Base-by-base conservation (phyloP, 139 green algal species). In the Asterochloris sp. region DNA sequence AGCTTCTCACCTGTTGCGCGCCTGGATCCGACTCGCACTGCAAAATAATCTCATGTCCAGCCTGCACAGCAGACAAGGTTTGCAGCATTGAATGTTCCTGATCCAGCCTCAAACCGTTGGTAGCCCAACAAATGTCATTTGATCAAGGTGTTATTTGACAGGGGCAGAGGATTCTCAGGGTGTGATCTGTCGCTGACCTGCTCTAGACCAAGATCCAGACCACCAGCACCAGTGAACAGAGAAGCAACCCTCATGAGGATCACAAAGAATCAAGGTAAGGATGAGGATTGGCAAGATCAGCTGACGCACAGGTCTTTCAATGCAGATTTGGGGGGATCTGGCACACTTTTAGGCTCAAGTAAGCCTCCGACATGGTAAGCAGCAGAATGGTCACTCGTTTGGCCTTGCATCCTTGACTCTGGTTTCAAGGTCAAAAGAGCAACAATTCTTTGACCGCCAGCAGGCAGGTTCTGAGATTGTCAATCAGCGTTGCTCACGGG, bases 41-140 rank as follows among this genome's bases (percentile, higher is more conserved):
- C 67, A 98, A 60, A 15, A 98, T 91, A 21, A 97, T 88, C 81
- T 96, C 88, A 73, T 97, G 94, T 0, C 94, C 94, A 24, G 92
- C 91, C 92, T 96, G 85, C 69, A 85, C 13, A 15, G 61, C 24
- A 79, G 1, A 12, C 67, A 66, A 2, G 0, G 27, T 66, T 75
- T 16, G 4, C 19, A 61, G 29, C 13, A 68, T 28, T 11, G 14
- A 24, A 13, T 15, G 61, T 24, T 28, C 0, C 4, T 62, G 38
- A 78, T 69, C 71, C 17, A 28, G 10, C 13, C 66, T 17, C 17
- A 13, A n/a, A 54, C 0, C 27, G 11, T 47, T 0, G 14, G 10
- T 13, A 83, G 26, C 76, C 26, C 2, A 27, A 19, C 24, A 29
- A 60, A 60, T 47, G 76, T 83, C n/a, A 76, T 27, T 63, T 13